These are phyloP conservation scores for Funneliformis caledonium DNA, from an alignment of 371 early-diverging fungal species.

Conservation along the genomic window DNA sequence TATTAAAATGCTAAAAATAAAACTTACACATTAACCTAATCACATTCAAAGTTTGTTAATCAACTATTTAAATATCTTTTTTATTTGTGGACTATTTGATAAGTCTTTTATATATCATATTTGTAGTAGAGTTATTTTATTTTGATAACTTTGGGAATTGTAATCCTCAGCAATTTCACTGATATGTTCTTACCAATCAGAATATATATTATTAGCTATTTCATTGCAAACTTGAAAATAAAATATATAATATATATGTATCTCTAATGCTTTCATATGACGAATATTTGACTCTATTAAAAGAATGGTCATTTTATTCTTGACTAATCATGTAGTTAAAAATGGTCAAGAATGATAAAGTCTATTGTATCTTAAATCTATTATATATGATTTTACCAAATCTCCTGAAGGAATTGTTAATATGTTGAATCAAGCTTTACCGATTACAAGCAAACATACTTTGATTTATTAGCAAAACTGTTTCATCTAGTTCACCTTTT, in stretches of 20 bases:
- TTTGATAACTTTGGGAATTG: background rate
- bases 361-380: constrained; percentile 33
- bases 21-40: constrained; percentile 13
- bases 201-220: background rate
- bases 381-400: constrained; percentile 25
- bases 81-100: constrained; percentile 3
- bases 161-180: background rate
- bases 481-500: constrained; percentile 33
- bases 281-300: background rate
- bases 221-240: constrained; percentile 9
- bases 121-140: background rate
- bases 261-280: background rate
- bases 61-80: background rate
- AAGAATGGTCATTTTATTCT: constrained; percentile 17
- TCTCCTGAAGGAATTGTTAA: constrained; percentile 2
- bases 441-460: constrained; percentile 34
- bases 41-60: background rate
- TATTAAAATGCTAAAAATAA: constrained; percentile 17
- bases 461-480: constrained; percentile 34
- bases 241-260: constrained; percentile 10
- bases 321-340: constrained; percentile 27
- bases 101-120: constrained; percentile 1
- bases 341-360: constrained; percentile 36
- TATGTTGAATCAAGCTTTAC: background rate
- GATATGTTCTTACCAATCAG: background rate